Evolutionary conservation across 148 eudicot genomes (phyloP).

Genomic region (Agrostemma githago): DNA sequence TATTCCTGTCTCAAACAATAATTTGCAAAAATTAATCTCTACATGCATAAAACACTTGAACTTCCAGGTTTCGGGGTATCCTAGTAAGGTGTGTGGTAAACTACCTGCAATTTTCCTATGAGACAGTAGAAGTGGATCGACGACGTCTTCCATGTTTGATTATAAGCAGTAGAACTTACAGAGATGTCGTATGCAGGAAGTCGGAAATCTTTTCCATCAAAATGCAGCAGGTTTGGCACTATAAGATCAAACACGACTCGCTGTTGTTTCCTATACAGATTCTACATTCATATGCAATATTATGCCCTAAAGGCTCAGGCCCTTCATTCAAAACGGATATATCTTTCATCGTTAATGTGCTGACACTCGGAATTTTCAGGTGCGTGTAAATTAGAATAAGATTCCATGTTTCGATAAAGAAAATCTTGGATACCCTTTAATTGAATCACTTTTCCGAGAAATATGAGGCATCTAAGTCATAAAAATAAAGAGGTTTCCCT

Average conservation of each 20-base stretch:
- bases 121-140: slow-evolving; percentile 1
- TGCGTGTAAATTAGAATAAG: too few species aligned
- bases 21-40: too few species aligned
- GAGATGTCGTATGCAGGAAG: not conserved
- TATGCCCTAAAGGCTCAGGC: not conserved
- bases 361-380: too few species aligned
- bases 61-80: not conserved
- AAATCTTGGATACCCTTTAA: too few species aligned
- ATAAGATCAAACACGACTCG: not conserved
- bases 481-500: too few species aligned
- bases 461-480: too few species aligned
- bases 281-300: not conserved
- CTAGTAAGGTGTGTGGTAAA: not conserved
- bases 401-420: too few species aligned
- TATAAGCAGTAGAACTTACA: not conserved
- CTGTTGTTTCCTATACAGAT: not conserved
- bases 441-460: too few species aligned
- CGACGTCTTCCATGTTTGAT: not conserved
- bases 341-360: too few species aligned
- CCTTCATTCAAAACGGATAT: not conserved
- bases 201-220: not conserved
- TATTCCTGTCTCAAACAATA: too few species aligned
- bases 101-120: slow-evolving; percentile 10
- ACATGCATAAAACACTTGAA: too few species aligned
- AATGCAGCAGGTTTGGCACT: not conserved